Evolutionary conservation across 2,329 filamentous ascomycete genomes (phyloP), one percentile per base, ranked within the genome.

Genomic region (Pyricularia sp.): DNA sequence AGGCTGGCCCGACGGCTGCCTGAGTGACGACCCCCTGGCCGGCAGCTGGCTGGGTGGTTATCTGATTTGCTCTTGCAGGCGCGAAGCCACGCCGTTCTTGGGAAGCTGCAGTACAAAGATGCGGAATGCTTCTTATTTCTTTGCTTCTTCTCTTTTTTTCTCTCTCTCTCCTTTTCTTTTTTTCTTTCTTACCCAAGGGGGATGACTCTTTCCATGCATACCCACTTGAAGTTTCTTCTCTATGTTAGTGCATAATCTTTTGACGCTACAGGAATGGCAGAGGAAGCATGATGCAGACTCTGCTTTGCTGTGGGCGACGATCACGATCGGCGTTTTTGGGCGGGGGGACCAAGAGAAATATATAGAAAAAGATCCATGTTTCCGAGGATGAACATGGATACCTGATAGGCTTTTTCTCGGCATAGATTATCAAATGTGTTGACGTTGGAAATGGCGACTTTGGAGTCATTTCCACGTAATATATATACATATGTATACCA

Each of bases 1-100:
- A 86, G 72, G 78, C 83, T 30, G 76, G 78, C 2, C 79, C 80
- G 70, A 81, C 79, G 42, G 81, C 72, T 73, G 68, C 67, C 7
- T 70, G 30, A 65, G 6, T 50, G 42, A 50, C 42, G 12, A 30
- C 0, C 7, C 42, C 42, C 20, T n/a, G 42, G 5, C 42, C 2
- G 42, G 42, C 42, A 50, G 42, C 42, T 50, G 42, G 42, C 42
- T 50, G 5, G 17, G 42, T 50, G 20, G 36, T 42, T 14, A 14
- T 42, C 17, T 14, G 10, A 20, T 50, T 50, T 50, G 14, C 42
- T 17, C 42, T 50, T 50, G 42, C 20, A n/a, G 42, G 20, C n/a
- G 42, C 42, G 17, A 50, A 50, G 17, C 14, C 42, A 50, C 42
- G 42, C 42, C 42, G 42, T 50, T 50, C 42, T 50, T 50, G 42